A percentile compares a stretch with the other conserved stretches of the same genome.
Conservation (phyloP, 2,329 filamentous ascomycete species). For the Calonectria fujianensis region DNA sequence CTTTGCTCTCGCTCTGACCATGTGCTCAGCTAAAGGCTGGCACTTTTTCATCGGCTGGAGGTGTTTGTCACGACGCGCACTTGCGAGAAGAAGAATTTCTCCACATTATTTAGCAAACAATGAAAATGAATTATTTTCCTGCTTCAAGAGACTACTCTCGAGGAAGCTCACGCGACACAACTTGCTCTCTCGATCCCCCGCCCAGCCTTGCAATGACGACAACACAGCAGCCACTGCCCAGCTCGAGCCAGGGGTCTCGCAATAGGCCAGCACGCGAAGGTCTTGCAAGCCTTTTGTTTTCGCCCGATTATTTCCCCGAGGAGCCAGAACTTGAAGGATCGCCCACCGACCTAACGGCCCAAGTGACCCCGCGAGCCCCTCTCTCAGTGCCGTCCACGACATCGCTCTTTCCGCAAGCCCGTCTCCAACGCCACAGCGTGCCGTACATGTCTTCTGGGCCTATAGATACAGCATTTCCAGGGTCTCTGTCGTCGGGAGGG, state of each 20-base stretch:
- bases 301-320: not conserved
- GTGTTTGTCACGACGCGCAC: not conserved
- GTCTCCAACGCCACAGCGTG: not conserved
- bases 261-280: not conserved
- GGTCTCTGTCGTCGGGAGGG: slow-evolving; percentile 5
- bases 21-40: too few relatives aligned
- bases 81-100: not conserved
- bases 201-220: slow-evolving; percentile 3
- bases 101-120: not conserved
- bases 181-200: slow-evolving; percentile 26
- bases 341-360: not conserved
- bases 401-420: not conserved
- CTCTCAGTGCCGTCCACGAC: not conserved
- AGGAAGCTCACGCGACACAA: slow-evolving; percentile 22
- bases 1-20: not conserved
- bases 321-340: not conserved
- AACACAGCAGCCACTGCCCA: not conserved
- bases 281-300: not conserved
- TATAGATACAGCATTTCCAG: not conserved
- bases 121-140: slow-evolving; percentile 22
- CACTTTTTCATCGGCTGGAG: not conserved
- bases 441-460: not conserved
- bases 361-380: not conserved
- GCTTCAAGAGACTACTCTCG: not conserved
- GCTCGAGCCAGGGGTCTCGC: not conserved